Base-by-base conservation (phyloP, 2,329 filamentous ascomycete species). In the Onygenales sp. region DNA sequence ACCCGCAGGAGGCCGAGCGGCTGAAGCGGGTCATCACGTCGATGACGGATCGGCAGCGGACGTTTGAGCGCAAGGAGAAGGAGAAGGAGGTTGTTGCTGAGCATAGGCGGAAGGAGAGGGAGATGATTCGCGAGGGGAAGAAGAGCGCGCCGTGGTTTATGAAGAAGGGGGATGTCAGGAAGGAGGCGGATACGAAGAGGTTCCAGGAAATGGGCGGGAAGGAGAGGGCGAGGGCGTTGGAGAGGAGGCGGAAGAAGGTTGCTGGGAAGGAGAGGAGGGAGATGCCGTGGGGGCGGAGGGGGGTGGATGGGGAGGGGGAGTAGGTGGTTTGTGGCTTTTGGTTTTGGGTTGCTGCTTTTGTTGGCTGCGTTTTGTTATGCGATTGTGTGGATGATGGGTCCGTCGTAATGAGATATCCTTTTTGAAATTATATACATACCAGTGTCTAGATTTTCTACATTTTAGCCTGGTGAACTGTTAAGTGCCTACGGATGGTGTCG, bases 91-190 rank as follows among this genome's bases (percentile, higher is more conserved):
- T 97, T 42, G 63, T 92, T 52, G 77, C 82, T 44, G 83, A 86
- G 68, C 91, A 97, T 73, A 82, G 86, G 64, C 81, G 81, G 72
- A 79, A 84, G 68, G 93, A 98, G 77, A 90, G 88, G 73, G 86
- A 91, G 67, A 74, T 87, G 56, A 84, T 97, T 50, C 83, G 83
- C 62, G 82, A 94, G 73, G 93, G 93, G 56, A 96, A 96, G 82
- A 75, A 75, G 65, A 67, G 64, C 49, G 83, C 80, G 67, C 92
- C 93, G 0, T 98, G 90, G 73, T 97, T 88, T 71, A 75, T 97
- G 63, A 98, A 98, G 81, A 85, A 85, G 74, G 83, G 84, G 65
- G 92, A 96, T 73, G 82, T 93, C 76, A 95, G 93, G 84, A 89
- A 92, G 77, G 77, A 85, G 70, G 77, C 90, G 53, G 74, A 96